These are phyloP conservation scores for Sindora glabra DNA, from an alignment of 306 rosid species.

Conservation along the genomic window DNA sequence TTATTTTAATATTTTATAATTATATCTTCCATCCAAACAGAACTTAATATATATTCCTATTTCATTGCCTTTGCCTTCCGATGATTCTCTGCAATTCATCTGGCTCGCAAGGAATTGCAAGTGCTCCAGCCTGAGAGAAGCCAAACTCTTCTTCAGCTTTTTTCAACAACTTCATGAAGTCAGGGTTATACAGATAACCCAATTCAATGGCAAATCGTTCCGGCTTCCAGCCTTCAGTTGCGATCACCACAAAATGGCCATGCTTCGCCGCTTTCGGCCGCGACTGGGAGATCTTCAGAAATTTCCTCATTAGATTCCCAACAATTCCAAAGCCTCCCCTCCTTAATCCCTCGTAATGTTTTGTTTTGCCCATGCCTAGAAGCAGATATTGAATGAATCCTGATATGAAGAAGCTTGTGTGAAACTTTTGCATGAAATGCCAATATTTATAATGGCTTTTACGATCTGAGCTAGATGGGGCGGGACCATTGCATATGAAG, in stretches of 20 bases:
- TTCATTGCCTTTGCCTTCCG: slow-evolving; percentile 7
- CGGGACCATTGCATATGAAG: slow-evolving; percentile 27
- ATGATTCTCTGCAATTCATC: slow-evolving; percentile 32
- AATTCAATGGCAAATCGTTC: slow-evolving; percentile 20
- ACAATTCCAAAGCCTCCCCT: slow-evolving; percentile 23
- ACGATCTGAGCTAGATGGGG: neutral
- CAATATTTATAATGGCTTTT: slow-evolving; percentile 11
- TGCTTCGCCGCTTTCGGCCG: slow-evolving; percentile 26
- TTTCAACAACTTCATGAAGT: slow-evolving; percentile 28
- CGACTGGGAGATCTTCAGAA: neutral
- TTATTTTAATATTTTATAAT: too few species aligned
- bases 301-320: slow-evolving; percentile 17
- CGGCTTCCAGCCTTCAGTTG: slow-evolving; percentile 31
- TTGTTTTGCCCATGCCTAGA: slow-evolving; percentile 31
- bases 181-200: slow-evolving; percentile 27
- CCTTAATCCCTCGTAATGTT: slow-evolving; percentile 11
- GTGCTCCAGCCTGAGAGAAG: slow-evolving; percentile 36
- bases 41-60: too few species aligned
- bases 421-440: neutral
- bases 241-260: slow-evolving; percentile 39
- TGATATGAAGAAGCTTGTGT: neutral
- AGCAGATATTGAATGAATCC: neutral
- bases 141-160: slow-evolving; percentile 43
- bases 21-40: too few species aligned
- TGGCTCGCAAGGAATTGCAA: slow-evolving; percentile 31